Evolutionary conservation across 257 asterid species (phyloP).

Genomic region (Buddleja alternifolia): DNA sequence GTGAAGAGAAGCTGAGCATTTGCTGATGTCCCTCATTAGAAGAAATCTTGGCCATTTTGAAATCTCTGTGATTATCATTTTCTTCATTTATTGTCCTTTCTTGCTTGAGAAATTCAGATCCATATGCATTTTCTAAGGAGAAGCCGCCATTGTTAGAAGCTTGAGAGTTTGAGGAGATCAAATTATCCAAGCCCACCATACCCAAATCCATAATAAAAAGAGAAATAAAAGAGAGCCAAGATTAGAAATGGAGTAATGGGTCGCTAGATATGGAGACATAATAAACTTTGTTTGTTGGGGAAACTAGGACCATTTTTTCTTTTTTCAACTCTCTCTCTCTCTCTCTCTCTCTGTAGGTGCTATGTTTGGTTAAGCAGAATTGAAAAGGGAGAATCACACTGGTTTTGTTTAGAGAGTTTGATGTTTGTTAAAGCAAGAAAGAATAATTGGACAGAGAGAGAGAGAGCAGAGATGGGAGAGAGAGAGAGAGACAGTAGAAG

Average conservation of each 20-base stretch:
- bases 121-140: constrained; percentile 36
- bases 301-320: constrained; percentile 51
- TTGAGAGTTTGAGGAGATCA: constrained; percentile 37
- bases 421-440: constrained; percentile 54
- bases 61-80: constrained; percentile 59
- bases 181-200: constrained; percentile 57
- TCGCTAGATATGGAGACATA: constrained; percentile 38
- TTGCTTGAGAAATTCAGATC: constrained; percentile 69
- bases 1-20: constrained; percentile 91
- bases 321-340: constrained; percentile 20
- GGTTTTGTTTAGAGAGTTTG: constrained; percentile 55
- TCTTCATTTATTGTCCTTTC: constrained; percentile 54
- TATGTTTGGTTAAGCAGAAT: constrained; percentile 41
- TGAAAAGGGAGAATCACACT: constrained; percentile 34
- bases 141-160: constrained; percentile 31
- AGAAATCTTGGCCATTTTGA: constrained; percentile 50
- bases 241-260: constrained; percentile 44
- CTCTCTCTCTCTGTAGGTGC: constrained; percentile 26
- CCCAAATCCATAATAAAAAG: constrained; percentile 66
- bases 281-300: constrained; percentile 37
- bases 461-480: neutral
- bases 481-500: neutral
- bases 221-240: neutral
- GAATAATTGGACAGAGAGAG: constrained; percentile 52
- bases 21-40: constrained; percentile 59